Percentiles rank a stretch among this genome's conserved stretches.
Conservation (phyloP, 805 yeast genomes). For the Priceomyces medius region DNA sequence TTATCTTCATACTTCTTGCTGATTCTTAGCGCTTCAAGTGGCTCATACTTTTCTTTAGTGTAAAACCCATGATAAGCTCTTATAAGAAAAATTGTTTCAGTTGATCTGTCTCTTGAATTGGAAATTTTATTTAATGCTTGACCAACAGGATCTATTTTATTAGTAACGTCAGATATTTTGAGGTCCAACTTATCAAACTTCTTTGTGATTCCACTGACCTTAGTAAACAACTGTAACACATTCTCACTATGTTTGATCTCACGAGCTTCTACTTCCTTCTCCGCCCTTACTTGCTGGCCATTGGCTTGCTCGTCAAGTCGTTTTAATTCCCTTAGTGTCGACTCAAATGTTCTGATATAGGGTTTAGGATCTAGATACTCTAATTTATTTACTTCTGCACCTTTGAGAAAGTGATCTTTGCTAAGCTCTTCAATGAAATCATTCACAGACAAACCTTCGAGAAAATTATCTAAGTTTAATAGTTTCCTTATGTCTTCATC, state of each 20-base stretch:
- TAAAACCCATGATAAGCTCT: slow-evolving; percentile 76
- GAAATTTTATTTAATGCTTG: slow-evolving; percentile 66
- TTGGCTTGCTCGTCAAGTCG: slow-evolving; percentile 57
- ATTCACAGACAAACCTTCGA: slow-evolving; percentile 67
- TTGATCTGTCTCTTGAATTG: slow-evolving; percentile 69
- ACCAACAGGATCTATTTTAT: slow-evolving; percentile 67
- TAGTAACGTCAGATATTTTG: slow-evolving; percentile 55
- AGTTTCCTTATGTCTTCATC: slow-evolving; percentile 61
- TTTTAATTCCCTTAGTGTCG: slow-evolving; percentile 71
- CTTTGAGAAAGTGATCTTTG: slow-evolving; percentile 57
- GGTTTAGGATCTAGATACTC: slow-evolving; percentile 86
- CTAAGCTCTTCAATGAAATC: slow-evolving; percentile 81
- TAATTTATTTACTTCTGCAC: slow-evolving; percentile 49
- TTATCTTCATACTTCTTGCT: slow-evolving; percentile 48
- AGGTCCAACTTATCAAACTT: slow-evolving; percentile 52
- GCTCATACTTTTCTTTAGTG: slow-evolving; percentile 51
- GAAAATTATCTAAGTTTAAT: slow-evolving; percentile 59
- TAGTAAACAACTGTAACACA: slow-evolving; percentile 53
- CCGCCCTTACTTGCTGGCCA: slow-evolving; percentile 49
- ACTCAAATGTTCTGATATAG: slow-evolving; percentile 88
- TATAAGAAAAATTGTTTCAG: slow-evolving; percentile 68
- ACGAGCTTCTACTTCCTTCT: slow-evolving; percentile 54
- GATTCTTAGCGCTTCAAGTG: slow-evolving; percentile 58
- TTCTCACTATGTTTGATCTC: slow-evolving; percentile 69
- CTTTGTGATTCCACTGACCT: slow-evolving; percentile 44